These are phyloP conservation scores for Penicillium sp. DNA, from an alignment of 2,329 filamentous ascomycete species.

Conservation along the genomic window DNA sequence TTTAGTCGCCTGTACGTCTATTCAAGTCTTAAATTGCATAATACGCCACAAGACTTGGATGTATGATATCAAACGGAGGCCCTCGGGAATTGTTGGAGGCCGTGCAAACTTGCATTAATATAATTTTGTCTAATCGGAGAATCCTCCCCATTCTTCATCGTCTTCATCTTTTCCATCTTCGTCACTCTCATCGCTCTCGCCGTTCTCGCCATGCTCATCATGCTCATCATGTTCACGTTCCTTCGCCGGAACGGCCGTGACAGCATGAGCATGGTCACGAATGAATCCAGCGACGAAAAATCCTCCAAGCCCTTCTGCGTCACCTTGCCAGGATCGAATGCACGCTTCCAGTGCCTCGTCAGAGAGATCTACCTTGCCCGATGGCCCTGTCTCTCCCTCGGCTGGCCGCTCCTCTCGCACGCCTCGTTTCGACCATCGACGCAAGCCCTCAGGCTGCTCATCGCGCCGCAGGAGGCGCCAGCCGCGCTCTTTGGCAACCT, in stretches of 20 bases:
- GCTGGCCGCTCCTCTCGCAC: slow-evolving; percentile 45
- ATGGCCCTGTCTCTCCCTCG: slow-evolving; percentile 7
- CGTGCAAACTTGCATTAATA: neutral
- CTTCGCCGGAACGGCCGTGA: neutral
- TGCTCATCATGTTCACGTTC: slow-evolving; percentile 22
- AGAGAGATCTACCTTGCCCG: slow-evolving; percentile 35
- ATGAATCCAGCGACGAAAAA: slow-evolving; percentile 94
- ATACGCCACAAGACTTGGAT: neutral
- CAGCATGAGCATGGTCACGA: slow-evolving; percentile 53
- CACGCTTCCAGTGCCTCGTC: slow-evolving; percentile 66
- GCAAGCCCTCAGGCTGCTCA: slow-evolving; percentile 74
- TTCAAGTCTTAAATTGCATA: neutral
- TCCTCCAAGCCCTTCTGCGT: slow-evolving; percentile 82
- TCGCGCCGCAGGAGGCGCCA: slow-evolving; percentile 75
- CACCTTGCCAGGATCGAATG: slow-evolving; percentile 77
- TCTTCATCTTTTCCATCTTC: slow-evolving; percentile 26
- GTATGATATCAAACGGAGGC: slow-evolving; percentile 1
- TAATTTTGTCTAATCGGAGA: slow-evolving; percentile 37
- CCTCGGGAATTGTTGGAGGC: neutral
- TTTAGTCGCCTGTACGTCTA: slow-evolving; percentile 40
- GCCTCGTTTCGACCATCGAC: slow-evolving; percentile 70
- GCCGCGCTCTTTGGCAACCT: slow-evolving; percentile 63
- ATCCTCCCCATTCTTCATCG: slow-evolving; percentile 48
- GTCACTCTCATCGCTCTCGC: slow-evolving; percentile 3
- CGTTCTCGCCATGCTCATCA: slow-evolving; percentile 19